These are phyloP conservation scores for Collybia sp. DNA, from an alignment of 768 basidiomycete genomes.

Conservation along the genomic window DNA sequence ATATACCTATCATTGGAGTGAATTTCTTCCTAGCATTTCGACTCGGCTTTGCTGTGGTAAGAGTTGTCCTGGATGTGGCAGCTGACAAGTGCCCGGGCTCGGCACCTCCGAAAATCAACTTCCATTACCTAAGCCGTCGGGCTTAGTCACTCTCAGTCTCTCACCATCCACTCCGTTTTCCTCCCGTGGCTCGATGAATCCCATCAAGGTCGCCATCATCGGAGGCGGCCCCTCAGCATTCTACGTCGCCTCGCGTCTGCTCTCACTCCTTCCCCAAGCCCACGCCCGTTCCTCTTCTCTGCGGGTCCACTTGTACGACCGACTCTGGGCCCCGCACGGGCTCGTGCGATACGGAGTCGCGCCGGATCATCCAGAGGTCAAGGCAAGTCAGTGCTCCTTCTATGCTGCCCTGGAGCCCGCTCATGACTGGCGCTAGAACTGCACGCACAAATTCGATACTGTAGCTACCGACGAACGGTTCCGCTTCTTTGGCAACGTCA, in stretches of 20 bases:
- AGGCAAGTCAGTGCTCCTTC: slow-evolving; percentile 39
- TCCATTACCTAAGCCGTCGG: too few species aligned
- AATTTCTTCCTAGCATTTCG: too few species aligned
- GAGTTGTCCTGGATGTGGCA: too few species aligned
- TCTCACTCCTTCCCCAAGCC: slow-evolving; percentile 51
- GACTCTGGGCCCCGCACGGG: slow-evolving; percentile 92
- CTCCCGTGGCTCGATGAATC: too few species aligned
- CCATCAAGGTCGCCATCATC: slow-evolving; percentile 78
- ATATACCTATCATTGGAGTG: too few species aligned
- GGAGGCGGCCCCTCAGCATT: slow-evolving; percentile 98
- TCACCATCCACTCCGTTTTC: too few species aligned
- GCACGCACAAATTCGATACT: slow-evolving; percentile 90
- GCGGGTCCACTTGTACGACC: slow-evolving; percentile 85
- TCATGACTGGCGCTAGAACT: slow-evolving; percentile 57
- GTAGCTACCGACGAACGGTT: slow-evolving; percentile 78
- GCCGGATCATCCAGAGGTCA: slow-evolving; percentile 98
- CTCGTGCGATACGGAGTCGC: slow-evolving; percentile 95
- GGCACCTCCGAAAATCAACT: too few species aligned
- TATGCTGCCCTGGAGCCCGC: neutral
- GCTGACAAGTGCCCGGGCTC: too few species aligned
- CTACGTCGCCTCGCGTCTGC: slow-evolving; percentile 86
- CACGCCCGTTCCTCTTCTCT: slow-evolving; percentile 19
- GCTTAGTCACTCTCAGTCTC: too few species aligned
- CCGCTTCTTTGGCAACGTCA: slow-evolving; percentile 89
- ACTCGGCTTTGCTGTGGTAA: too few species aligned